Evolutionary conservation across 768 basidiomycete species (phyloP).

Genomic region (Psilocybe sp.): DNA sequence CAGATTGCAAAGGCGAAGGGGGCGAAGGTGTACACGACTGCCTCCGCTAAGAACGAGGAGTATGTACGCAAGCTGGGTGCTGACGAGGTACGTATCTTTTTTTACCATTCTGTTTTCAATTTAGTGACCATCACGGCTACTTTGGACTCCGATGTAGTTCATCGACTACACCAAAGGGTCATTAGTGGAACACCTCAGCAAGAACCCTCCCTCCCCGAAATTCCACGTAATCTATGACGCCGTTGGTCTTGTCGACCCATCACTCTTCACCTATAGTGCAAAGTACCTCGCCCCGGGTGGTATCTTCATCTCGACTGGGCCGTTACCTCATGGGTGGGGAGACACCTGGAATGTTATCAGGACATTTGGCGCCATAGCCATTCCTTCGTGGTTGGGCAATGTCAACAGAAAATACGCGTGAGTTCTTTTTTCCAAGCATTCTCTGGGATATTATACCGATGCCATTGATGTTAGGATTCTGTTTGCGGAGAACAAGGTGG

Average conservation of each 20-base stretch:
- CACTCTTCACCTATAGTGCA: conserved; percentile 47
- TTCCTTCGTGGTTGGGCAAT: conserved; percentile 55
- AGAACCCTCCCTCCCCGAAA: conserved; percentile 44
- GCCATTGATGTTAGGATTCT: conserved; percentile 28
- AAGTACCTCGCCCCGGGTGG: conserved; percentile 55
- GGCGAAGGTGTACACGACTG: conserved; percentile 55
- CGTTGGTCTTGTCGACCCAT: conserved; percentile 44
- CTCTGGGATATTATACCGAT: neutral
- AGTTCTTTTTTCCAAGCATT: conserved; percentile 13
- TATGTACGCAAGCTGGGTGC: conserved; percentile 61
- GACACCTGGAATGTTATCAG: conserved; percentile 30
- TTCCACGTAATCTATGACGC: conserved; percentile 64
- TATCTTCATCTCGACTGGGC: conserved; percentile 51
- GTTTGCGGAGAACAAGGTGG: conserved; percentile 19
- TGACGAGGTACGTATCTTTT: conserved; percentile 46
- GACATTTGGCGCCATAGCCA: conserved; percentile 29
- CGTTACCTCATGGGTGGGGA: conserved; percentile 31
- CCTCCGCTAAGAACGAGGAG: conserved; percentile 57
- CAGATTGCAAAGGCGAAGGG: conserved; percentile 69
- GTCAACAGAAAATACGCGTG: conserved; percentile 44
- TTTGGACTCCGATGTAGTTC: conserved; percentile 41
- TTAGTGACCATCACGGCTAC: too few relatives aligned
- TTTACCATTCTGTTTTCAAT: neutral
- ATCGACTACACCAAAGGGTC: conserved; percentile 60
- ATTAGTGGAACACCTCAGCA: conserved; percentile 41